Percentiles rank a stretch among this genome's conserved stretches.
Conservation (phyloP, 129 eudicot genomes). For the Artemisia annua region DNA sequence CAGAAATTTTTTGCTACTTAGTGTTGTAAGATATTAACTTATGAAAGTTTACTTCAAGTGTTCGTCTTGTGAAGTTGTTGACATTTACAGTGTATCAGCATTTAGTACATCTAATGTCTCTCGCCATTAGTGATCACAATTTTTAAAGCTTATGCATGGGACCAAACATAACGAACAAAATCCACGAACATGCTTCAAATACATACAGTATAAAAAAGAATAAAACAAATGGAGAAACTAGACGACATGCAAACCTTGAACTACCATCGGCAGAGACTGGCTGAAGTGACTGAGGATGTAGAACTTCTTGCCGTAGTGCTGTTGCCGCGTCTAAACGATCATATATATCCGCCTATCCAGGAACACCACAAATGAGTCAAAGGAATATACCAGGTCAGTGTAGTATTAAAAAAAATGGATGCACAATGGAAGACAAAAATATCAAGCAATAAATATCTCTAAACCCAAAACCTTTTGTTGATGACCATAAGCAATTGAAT, state of each 20-base stretch:
- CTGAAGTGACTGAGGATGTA: constrained; percentile 66
- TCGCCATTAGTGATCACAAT: constrained; percentile 21
- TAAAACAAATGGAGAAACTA: neutral
- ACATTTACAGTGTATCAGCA: constrained; percentile 11
- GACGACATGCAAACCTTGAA: constrained; percentile 55
- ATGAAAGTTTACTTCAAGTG: constrained; percentile 19
- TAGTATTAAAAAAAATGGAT: neutral
- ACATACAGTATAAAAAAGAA: neutral
- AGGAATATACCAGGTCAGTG: neutral
- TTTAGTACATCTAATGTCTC: constrained; percentile 17
- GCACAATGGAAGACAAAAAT: neutral
- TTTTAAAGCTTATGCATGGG: neutral
- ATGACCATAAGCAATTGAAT: constrained; percentile 60
- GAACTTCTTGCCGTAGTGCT: constrained; percentile 65
- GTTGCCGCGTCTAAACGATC: constrained; percentile 75
- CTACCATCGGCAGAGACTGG: constrained; percentile 75
- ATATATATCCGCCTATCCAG: constrained; percentile 64
- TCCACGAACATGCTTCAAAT: constrained; percentile 13
- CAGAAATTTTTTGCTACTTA: constrained; percentile 79
- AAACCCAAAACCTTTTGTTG: constrained; percentile 66
- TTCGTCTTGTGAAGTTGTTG: constrained; percentile 29
- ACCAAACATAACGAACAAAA: neutral
- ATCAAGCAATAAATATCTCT: neutral
- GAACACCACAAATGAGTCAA: neutral
- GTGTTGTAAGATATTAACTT: constrained; percentile 41